Base-by-base conservation (phyloP, 1,284 basidiomycete genomes). In the Spongispora temasekensis region DNA sequence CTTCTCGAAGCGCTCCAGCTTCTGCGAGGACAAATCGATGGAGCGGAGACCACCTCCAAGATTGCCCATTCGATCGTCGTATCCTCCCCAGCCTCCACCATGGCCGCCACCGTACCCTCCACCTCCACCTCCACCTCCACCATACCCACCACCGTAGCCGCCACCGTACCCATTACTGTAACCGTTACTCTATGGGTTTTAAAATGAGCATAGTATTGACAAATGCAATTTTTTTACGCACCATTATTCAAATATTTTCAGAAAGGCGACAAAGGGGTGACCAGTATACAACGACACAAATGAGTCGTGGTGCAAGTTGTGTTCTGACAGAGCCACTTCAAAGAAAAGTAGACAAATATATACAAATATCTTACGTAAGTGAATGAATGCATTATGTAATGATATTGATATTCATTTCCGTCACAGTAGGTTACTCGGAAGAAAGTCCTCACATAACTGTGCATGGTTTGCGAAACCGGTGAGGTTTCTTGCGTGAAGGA, bases 1-100 rank as follows among this genome's bases (percentile, higher is more conserved):
- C 80, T 96, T 96, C 78, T 95, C 94, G 64, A 96, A 96, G 68
- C 85, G 89, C 72, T 89, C 83, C 61, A 98, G 82, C 64, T 89
- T 87, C 60, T 85, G 81, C 51, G 79, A 78, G 55, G 78, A 70
- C 97, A 97, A 99, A 80, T 98, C 93, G 65, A 97, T 89, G 62
- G 83, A 83, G 65, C 88, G 88, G 56, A 99, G 85, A 57, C 90
- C 86, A 58, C 90, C 87, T 51, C 97, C 97, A 53, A 99, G 87
- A 75, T 86, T 81, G 10, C 86, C 83, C 70, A 71, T 74, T 17
- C 63, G 68, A 48, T 83, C 80, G 31, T 83, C 80, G 15, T 82
- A 77, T 42, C 83, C 81, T 12, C 81, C 79, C 48, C 81, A 79
- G 37, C 80, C 78, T 10, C 76, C 72, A 23, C 76, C 72, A 28